Percentiles rank a stretch among this genome's conserved stretches.
Evolutionary conservation across 176 grass and related monocot genomes (phyloP).

Genomic region (Elaeis guineensis): DNA sequence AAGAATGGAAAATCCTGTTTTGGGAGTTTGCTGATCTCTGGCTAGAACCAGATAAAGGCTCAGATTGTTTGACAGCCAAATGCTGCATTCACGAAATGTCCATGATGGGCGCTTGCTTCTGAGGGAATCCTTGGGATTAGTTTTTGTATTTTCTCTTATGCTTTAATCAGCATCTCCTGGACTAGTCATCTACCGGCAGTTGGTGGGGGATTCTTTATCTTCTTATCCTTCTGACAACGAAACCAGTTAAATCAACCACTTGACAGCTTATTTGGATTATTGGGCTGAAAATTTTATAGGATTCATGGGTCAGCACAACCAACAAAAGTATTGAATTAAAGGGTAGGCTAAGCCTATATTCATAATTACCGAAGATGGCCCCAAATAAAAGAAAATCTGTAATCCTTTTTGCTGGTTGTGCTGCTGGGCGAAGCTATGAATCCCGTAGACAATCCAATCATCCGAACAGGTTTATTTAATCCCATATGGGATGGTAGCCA

Average conservation of each 20-base stretch:
- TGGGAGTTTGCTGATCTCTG: constrained; percentile 78
- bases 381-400: too few species aligned
- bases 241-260: background rate
- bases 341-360: too few species aligned
- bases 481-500: too few species aligned
- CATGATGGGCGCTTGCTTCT: constrained; percentile 56
- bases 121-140: constrained; percentile 48
- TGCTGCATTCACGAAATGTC: constrained; percentile 63
- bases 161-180: constrained; percentile 84
- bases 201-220: constrained; percentile 80
- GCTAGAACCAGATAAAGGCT: constrained; percentile 64
- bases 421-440: too few species aligned
- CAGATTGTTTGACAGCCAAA: constrained; percentile 72
- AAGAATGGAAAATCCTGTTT: constrained; percentile 68
- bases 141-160: constrained; percentile 90
- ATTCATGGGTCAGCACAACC: too few species aligned
- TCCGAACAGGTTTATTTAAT: too few species aligned
- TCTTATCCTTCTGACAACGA: constrained; percentile 34
- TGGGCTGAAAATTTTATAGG: too few species aligned
- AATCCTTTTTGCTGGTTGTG: too few species aligned
- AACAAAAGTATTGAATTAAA: too few species aligned
- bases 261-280: too few species aligned
- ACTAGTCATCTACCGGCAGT: constrained; percentile 69
- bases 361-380: too few species aligned
- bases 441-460: too few species aligned